A percentile compares a stretch with the other conserved stretches of the same genome.
Conservation (phyloP, 148 eudicot species). For the Rhododendron ferrugineum region DNA sequence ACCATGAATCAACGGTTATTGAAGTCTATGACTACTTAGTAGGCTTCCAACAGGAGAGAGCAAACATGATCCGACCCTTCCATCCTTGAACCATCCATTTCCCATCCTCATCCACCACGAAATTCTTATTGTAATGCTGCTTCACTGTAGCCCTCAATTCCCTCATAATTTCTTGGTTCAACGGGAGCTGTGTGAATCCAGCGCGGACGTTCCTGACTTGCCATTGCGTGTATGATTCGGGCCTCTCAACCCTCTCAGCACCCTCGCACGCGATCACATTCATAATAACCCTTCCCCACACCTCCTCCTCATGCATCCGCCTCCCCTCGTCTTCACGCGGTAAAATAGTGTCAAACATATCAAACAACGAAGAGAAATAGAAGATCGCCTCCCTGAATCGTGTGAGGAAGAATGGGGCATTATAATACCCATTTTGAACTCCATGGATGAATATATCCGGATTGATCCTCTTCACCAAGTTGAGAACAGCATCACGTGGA, state of each 20-base stretch:
- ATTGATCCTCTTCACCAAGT: conserved; percentile 30
- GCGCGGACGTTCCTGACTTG: conserved; percentile 35
- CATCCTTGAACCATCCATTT: conserved; percentile 74
- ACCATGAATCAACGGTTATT: not conserved
- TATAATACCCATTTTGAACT: conserved; percentile 29
- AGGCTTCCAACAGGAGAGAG: conserved; percentile 59
- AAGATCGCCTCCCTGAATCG: conserved; percentile 39
- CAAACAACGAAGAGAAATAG: conserved; percentile 30
- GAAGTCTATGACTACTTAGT: not conserved
- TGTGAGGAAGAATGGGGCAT: conserved; percentile 31
- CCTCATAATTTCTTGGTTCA: conserved; percentile 30
- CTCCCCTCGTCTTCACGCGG: conserved; percentile 23
- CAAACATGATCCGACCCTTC: conserved; percentile 60
- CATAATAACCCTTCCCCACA: conserved; percentile 36
- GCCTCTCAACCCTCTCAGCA: conserved; percentile 48
- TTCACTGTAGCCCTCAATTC: conserved; percentile 27
- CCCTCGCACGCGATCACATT: conserved; percentile 66
- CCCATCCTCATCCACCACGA: conserved; percentile 42
- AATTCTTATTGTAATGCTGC: conserved; percentile 46
- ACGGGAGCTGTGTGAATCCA: conserved; percentile 38
- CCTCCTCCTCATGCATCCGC: conserved; percentile 26
- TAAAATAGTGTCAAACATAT: conserved; percentile 31
- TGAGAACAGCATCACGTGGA: conserved; percentile 40
- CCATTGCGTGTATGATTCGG: conserved; percentile 72
- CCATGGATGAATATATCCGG: conserved; percentile 39